Evolutionary conservation across 2,329 filamentous ascomycete genomes (phyloP).

Genomic region (Lizonia empirigonia): DNA sequence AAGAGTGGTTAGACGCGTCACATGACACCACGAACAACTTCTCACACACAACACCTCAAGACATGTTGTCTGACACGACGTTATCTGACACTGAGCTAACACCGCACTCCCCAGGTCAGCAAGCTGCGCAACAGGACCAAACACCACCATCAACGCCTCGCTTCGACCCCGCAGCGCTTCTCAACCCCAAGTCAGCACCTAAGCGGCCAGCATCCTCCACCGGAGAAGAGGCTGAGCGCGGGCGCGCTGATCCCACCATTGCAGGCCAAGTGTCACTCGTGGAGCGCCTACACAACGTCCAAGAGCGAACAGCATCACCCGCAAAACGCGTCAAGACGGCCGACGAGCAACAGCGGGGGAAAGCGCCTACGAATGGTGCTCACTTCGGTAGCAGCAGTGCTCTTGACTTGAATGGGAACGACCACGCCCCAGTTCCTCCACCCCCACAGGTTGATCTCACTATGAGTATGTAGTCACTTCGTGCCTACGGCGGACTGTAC

Average conservation of each 20-base stretch:
- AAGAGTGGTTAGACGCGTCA: conserved; percentile 9
- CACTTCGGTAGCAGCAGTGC: conserved; percentile 33
- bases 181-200: conserved; percentile 42
- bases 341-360: conserved; percentile 28
- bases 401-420: conserved; percentile 51
- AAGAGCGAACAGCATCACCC: conserved; percentile 66
- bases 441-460: conserved; percentile 37
- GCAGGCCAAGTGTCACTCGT: conserved; percentile 66
- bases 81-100: conserved; percentile 22
- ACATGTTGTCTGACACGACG: not conserved
- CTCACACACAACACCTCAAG: not conserved
- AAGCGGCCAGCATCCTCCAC: conserved; percentile 38
- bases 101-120: conserved; percentile 26
- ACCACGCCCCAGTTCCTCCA: conserved; percentile 6
- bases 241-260: conserved; percentile 27
- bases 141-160: conserved; percentile 16
- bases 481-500: not conserved
- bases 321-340: conserved; percentile 41
- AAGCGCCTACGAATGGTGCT: conserved; percentile 25
- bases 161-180: conserved; percentile 36
- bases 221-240: conserved; percentile 29
- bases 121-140: conserved; percentile 15
- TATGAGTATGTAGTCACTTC: conserved; percentile 34
- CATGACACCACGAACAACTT: not conserved
- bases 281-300: conserved; percentile 76